phyloP scores from a whole-genome alignment of 495 filamentous ascomycete genomes.

The Cladorrhinum samala region DNA sequence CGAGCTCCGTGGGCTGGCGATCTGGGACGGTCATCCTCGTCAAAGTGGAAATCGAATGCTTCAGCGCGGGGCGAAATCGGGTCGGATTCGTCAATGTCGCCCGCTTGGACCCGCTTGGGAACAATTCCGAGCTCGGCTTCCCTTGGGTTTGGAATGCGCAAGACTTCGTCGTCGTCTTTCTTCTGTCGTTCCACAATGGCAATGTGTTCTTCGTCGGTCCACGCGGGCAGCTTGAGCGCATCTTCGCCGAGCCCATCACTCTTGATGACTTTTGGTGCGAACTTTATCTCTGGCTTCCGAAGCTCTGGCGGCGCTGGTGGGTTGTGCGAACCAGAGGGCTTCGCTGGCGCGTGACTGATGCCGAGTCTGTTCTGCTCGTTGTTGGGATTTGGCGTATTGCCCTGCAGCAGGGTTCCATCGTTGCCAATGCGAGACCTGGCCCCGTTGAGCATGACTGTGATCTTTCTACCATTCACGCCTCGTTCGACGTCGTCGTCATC shows the following conservation, averaged over 20 bases:
- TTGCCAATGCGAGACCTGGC: slow-evolving; percentile 39
- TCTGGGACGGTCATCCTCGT: slow-evolving; percentile 17
- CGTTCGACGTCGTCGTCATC: slow-evolving; percentile 51
- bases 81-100: slow-evolving; percentile 25
- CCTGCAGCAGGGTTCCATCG: slow-evolving; percentile 37
- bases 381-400: slow-evolving; percentile 5
- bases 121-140: slow-evolving; percentile 76
- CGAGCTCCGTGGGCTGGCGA: slow-evolving; percentile 27
- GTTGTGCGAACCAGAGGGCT: background rate
- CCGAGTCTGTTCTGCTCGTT: slow-evolving; percentile 7
- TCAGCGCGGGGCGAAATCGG: slow-evolving; percentile 9
- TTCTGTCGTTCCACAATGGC: slow-evolving; percentile 80
- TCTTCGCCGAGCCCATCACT: slow-evolving; percentile 38
- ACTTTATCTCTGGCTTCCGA: slow-evolving; percentile 47
- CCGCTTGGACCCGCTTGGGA: slow-evolving; percentile 56
- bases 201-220: slow-evolving; percentile 70
- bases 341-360: slow-evolving; percentile 1
- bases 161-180: slow-evolving; percentile 60
- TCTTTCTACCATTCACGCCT: slow-evolving; percentile 65
- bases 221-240: slow-evolving; percentile 39
- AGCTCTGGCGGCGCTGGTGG: slow-evolving; percentile 26
- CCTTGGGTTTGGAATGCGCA: slow-evolving; percentile 81
- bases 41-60: slow-evolving; percentile 8
- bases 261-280: slow-evolving; percentile 53
- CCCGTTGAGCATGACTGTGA: slow-evolving; percentile 63